Evolutionary conservation across 192 early-diverging fungal species (phyloP), one percentile per base, ranked within the genome.

Genomic region (Dissophora ornata): DNA sequence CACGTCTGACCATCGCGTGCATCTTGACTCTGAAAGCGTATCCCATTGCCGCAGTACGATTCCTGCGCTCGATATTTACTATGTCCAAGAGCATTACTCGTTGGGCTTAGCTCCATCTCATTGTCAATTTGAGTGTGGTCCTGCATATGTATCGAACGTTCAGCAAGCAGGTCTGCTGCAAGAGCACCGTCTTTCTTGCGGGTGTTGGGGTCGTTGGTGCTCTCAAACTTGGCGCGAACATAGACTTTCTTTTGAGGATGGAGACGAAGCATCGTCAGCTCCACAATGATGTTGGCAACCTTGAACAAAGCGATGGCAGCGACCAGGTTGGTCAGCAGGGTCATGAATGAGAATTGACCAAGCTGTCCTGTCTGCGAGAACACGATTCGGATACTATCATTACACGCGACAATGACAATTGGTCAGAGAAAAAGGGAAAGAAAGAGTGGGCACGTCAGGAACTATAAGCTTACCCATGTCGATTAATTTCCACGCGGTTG

Each of bases 251-350:
- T 80, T 38, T 65, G 58, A 30, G 79, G 79, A 29, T 69, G 70
- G 25, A 80, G 46, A 25, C 71, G 52, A 33, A 74, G 40, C 79
- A 80, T 80, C 52, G 69, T 62, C 11, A 80, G 55, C 50, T 80
- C 79, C 15, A 80, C 70, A 6, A 80, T 32, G 18, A 80, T 73
- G 34, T 62, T 74, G 25, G 79, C 79, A 1, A 80, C 54, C 22
- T 69, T 79, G 67, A 82, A 82, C 28, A 82, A 26, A 4, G 77
- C 81, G 19, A 82, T 52, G 22, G 69, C 70, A 21, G 77, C 81
- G 1, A 82, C 70, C 16, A 82, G 32, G 25, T 79, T 82, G 0
- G 69, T 67, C n/a, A 82, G 42, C 9, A 82, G 44, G 0, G 70
- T 54, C 59, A 82, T 79, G 10, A 75, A 29, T 6, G 77, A 61